phyloP scores from a whole-genome alignment of 2,329 filamentous ascomycete genomes.

The Teratosphaeria epicoccoides region DNA sequence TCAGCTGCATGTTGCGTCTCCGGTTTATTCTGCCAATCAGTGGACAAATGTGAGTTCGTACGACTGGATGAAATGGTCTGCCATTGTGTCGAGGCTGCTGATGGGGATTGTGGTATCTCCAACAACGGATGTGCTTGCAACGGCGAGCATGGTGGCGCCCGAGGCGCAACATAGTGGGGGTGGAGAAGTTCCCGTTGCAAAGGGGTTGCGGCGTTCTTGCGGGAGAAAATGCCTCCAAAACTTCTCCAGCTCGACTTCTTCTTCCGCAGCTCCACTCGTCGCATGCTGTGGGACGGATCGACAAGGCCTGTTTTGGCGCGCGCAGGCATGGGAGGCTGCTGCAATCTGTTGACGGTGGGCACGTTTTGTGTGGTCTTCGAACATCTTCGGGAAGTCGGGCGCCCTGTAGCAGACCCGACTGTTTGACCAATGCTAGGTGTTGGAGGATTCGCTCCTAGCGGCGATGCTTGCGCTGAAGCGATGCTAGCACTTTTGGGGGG shows the following conservation, averaged over 20 bases:
- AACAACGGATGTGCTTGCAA: not conserved
- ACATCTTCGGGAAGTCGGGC: constrained; percentile 14
- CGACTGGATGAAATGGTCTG: constrained; percentile 4
- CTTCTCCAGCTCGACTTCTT: constrained; percentile 22
- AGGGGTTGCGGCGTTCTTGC: too few species aligned
- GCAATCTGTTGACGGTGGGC: not conserved
- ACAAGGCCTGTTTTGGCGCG: not conserved
- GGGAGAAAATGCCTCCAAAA: constrained; percentile 17
- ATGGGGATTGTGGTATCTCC: constrained; percentile 2
- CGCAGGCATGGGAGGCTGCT: constrained; percentile 4
- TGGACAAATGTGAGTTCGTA: constrained; percentile 2
- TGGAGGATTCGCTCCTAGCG: constrained; percentile 7
- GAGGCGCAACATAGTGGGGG: not conserved
- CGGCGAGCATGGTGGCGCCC: not conserved
- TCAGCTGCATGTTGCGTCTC: constrained; percentile 8
- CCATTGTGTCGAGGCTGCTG: not conserved
- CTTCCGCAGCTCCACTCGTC: constrained; percentile 8
- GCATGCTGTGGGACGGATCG: not conserved
- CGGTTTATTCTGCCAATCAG: constrained; percentile 2
- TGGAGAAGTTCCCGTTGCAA: too few species aligned
- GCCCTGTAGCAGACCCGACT: constrained; percentile 13
- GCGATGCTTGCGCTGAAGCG: constrained; percentile 8
- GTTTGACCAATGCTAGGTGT: constrained; percentile 10
- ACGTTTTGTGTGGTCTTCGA: constrained; percentile 13
- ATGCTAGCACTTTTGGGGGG: constrained; percentile 5